These are phyloP conservation scores for Echinosophora koreensis DNA, from an alignment of 306 rosid genomes.

Conservation along the genomic window DNA sequence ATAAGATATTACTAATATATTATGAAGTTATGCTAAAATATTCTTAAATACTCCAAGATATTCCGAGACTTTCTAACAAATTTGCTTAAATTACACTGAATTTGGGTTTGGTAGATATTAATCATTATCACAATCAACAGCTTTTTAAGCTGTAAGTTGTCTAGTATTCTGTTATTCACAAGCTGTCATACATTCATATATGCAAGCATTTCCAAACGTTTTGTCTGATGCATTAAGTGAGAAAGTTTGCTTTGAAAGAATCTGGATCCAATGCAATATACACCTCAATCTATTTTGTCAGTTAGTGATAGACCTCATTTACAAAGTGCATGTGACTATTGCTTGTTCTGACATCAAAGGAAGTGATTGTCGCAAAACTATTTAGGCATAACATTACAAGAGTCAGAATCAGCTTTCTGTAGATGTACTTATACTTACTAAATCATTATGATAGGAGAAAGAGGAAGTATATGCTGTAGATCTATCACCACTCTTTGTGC, in stretches of 20 bases:
- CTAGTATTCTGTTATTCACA: conserved; percentile 2
- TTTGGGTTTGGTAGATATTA: conserved; percentile 10
- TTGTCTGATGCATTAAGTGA: conserved; percentile 29
- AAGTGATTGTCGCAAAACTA: conserved; percentile 16
- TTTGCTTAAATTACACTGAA: conserved; percentile 7
- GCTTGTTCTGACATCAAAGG: conserved; percentile 34
- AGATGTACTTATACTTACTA: conserved; percentile 17
- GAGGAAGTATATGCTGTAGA: conserved; percentile 24
- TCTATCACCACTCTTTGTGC: conserved; percentile 17
- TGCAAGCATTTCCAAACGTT: conserved; percentile 1
- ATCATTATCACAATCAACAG: conserved; percentile 16
- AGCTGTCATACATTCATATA: conserved; percentile 12
- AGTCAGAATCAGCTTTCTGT: conserved; percentile 12
- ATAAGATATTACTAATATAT: not conserved
- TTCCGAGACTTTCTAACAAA: not conserved
- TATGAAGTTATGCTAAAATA: not conserved
- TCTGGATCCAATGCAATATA: conserved; percentile 25
- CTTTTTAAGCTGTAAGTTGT: conserved; percentile 17
- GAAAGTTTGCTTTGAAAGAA: conserved; percentile 14
- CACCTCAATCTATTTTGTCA: not conserved
- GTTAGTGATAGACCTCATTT: conserved; percentile 9
- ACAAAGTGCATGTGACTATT: conserved; percentile 23
- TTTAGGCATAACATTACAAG: not conserved
- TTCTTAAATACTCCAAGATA: not conserved
- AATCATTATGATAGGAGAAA: conserved; percentile 38